phyloP scores from a whole-genome alignment of 371 early-diverging fungal genomes.

The Lichtheimia ornata region DNA sequence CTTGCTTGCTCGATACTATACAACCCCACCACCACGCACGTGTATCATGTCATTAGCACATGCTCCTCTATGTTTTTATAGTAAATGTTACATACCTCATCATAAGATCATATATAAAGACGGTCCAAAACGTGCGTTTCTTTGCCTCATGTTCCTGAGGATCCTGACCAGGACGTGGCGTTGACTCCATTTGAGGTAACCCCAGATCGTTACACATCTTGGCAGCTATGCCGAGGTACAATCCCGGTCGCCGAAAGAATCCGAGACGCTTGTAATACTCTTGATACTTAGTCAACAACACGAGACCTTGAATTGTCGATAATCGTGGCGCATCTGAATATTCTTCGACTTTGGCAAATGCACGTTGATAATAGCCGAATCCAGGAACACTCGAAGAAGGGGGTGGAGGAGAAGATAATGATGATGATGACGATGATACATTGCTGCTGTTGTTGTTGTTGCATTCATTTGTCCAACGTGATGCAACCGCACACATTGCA shows the following conservation, averaged over 20 bases:
- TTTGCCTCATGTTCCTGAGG: slow-evolving; percentile 29
- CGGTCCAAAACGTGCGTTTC: slow-evolving; percentile 45
- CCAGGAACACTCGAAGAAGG: slow-evolving; percentile 21
- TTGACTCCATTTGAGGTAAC: slow-evolving; percentile 36
- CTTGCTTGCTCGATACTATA: slow-evolving; percentile 43
- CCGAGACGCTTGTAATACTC: slow-evolving; percentile 49
- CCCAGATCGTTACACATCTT: slow-evolving; percentile 78
- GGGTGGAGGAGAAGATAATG: slow-evolving; percentile 7
- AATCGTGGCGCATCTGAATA: slow-evolving; percentile 65
- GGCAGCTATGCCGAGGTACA: slow-evolving; percentile 57
- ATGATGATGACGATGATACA: too few relatives aligned
- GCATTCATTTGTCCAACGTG: slow-evolving; percentile 40
- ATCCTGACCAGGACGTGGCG: slow-evolving; percentile 29
- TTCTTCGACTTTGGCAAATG: slow-evolving; percentile 60
- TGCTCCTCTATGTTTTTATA: not conserved
- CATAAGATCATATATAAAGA: slow-evolving; percentile 40
- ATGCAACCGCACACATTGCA: slow-evolving; percentile 61
- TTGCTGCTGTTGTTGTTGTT: slow-evolving; percentile 5
- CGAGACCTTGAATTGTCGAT: slow-evolving; percentile 68
- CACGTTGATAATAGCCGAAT: slow-evolving; percentile 39
- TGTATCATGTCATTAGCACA: not conserved
- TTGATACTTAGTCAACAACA: slow-evolving; percentile 72
- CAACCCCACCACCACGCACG: not conserved
- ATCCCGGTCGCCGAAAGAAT: slow-evolving; percentile 36
- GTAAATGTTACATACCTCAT: slow-evolving; percentile 24